Percentiles rank a stretch among this genome's conserved stretches.
Evolutionary conservation across 805 yeast species (phyloP).

Genomic region (Starmerella sp.): DNA sequence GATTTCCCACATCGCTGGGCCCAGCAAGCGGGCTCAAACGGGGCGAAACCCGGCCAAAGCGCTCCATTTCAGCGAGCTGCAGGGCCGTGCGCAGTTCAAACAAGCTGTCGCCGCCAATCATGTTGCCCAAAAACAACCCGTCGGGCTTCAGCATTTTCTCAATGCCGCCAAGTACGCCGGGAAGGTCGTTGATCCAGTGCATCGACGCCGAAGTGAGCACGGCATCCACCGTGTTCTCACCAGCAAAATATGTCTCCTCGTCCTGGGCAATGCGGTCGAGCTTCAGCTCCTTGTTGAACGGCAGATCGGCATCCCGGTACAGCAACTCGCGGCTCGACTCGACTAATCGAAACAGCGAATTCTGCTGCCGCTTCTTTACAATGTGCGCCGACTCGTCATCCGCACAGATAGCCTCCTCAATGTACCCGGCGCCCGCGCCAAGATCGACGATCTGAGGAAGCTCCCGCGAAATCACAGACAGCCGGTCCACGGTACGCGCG

Average conservation of each 20-base stretch:
- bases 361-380: constrained; percentile 40
- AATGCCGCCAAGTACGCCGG: constrained; percentile 46
- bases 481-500: constrained; percentile 56
- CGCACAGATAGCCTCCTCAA: constrained; percentile 35
- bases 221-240: constrained; percentile 47
- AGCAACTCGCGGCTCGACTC: constrained; percentile 51
- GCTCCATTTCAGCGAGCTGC: constrained; percentile 72
- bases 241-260: constrained; percentile 40
- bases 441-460: constrained; percentile 54
- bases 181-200: constrained; percentile 85
- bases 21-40: constrained; percentile 72
- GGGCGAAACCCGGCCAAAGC: constrained; percentile 70
- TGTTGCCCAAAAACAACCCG: constrained; percentile 68
- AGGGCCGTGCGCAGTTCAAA: constrained; percentile 69
- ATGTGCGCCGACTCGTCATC: constrained; percentile 38
- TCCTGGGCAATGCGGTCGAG: constrained; percentile 48
- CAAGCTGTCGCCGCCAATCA: constrained; percentile 78
- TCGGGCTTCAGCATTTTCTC: constrained; percentile 58
- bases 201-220: constrained; percentile 60
- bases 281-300: constrained; percentile 36
- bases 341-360: constrained; percentile 46
- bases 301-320: constrained; percentile 38
- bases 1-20: constrained; percentile 60
- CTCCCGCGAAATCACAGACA: constrained; percentile 58
- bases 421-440: constrained; percentile 63